A percentile compares a stretch with the other conserved stretches of the same genome.
Conservation (phyloP, 2,329 filamentous ascomycete species). For the Bipolaris cookei region DNA sequence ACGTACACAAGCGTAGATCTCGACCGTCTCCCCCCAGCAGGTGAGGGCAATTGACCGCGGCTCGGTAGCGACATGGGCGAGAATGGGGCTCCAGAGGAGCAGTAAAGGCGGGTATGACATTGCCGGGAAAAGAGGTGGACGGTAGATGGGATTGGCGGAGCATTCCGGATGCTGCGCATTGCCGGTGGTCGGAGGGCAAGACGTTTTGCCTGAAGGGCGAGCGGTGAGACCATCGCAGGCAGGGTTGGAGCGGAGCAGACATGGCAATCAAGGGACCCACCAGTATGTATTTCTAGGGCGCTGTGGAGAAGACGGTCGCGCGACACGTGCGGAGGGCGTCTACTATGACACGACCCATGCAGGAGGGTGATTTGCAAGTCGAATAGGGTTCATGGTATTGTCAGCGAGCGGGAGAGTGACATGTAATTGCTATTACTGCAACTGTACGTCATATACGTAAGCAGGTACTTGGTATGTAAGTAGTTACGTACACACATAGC, state of each 20-base stretch:
- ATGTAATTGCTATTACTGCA: too few species aligned
- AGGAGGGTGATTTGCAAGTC: not conserved
- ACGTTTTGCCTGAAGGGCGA: slow-evolving; percentile 32
- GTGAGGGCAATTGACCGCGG: slow-evolving; percentile 14
- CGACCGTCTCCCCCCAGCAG: slow-evolving; percentile 18
- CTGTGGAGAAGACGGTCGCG: slow-evolving; percentile 17
- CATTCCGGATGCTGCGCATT: slow-evolving; percentile 16
- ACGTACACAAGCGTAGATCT: slow-evolving; percentile 29
- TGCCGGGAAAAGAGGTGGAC: slow-evolving; percentile 7
- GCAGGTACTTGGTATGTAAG: too few species aligned
- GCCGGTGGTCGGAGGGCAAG: slow-evolving; percentile 31
- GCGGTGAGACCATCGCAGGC: slow-evolving; percentile 25
- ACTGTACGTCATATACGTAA: not conserved
- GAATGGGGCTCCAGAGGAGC: slow-evolving; percentile 19
- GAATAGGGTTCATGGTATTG: too few species aligned
- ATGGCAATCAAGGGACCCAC: slow-evolving; percentile 19
- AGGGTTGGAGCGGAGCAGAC: slow-evolving; percentile 35
- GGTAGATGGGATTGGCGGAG: slow-evolving; percentile 29
- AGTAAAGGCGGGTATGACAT: slow-evolving; percentile 27
- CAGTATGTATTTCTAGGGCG: slow-evolving; percentile 1
- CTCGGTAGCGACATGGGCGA: slow-evolving; percentile 12
- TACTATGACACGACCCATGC: not conserved
- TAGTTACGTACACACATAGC: too few species aligned
- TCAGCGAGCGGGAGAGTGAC: too few species aligned
- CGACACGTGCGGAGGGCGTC: slow-evolving; percentile 26